Conservation (phyloP, 345 rosid species). For the Pugionium dolabratum region DNA sequence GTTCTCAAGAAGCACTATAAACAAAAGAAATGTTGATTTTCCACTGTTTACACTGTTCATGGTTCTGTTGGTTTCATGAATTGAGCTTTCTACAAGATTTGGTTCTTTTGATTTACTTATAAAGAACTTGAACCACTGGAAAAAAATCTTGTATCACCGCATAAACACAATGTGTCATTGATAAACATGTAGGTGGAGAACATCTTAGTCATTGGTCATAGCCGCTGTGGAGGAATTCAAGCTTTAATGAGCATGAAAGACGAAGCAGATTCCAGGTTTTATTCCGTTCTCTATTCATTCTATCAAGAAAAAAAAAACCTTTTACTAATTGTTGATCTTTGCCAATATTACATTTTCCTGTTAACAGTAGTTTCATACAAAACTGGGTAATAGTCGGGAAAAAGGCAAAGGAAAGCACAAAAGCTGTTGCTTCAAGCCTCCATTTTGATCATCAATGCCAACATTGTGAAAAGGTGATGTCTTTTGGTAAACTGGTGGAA, state of each 20-base stretch:
- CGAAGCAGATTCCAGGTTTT: constrained; percentile 53
- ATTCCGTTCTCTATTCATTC: not conserved
- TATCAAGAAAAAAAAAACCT: not conserved
- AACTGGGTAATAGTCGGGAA: constrained; percentile 50
- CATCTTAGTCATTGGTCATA: constrained; percentile 86
- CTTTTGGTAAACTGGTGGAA: constrained; percentile 4
- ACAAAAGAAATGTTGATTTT: not conserved
- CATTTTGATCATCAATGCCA: constrained; percentile 81
- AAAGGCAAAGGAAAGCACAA: constrained; percentile 68
- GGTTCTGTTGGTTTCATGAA: constrained; percentile 5
- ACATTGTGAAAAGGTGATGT: constrained; percentile 90
- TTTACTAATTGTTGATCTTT: not conserved
- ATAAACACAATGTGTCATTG: not conserved
- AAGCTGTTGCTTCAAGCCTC: constrained; percentile 60
- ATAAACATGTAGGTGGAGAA: constrained; percentile 67
- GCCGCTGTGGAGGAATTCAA: constrained; percentile 93
- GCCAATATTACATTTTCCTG: not conserved
- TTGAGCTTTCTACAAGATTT: not conserved
- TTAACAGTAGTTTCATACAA: not conserved
- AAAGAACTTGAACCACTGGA: not conserved
- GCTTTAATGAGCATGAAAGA: constrained; percentile 93
- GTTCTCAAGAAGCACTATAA: not conserved
- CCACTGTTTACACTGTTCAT: not conserved
- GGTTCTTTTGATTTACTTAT: not conserved
- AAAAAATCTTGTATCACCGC: not conserved